Evolutionary conservation across 495 filamentous ascomycete species (phyloP).

Genomic region (Penicillium fimorum): DNA sequence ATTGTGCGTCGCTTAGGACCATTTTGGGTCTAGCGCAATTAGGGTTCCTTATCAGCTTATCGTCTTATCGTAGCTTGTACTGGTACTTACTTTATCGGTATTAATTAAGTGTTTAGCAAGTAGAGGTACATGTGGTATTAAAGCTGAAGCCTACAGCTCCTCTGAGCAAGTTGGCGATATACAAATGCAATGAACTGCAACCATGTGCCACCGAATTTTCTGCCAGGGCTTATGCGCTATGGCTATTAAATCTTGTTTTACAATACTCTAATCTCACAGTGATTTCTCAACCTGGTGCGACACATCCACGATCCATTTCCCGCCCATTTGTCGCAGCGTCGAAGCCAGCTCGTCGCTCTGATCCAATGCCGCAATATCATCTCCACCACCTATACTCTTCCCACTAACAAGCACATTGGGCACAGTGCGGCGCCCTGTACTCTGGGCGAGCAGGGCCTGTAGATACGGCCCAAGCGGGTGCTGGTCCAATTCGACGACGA

Average conservation of each 20-base stretch:
- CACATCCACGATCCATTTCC: conserved; percentile 62
- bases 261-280: conserved; percentile 8
- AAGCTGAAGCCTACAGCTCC: not conserved
- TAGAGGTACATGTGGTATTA: conserved; percentile 6
- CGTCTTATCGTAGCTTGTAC: conserved; percentile 7
- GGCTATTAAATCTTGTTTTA: not conserved
- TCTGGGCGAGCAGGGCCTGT: conserved; percentile 64
- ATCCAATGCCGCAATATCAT: conserved; percentile 77
- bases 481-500: conserved; percentile 86
- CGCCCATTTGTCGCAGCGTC: conserved; percentile 70
- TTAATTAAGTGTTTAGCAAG: not conserved
- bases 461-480: conserved; percentile 70
- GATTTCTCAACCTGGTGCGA: conserved; percentile 16
- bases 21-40: conserved; percentile 38
- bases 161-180: conserved; percentile 6
- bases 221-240: not conserved
- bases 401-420: conserved; percentile 89
- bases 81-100: not conserved
- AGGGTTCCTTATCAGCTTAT: conserved; percentile 39
- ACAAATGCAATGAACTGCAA: conserved; percentile 4
- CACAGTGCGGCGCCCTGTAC: conserved; percentile 80
- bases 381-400: conserved; percentile 85
- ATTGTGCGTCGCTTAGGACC: conserved; percentile 53
- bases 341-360: conserved; percentile 63
- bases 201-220: not conserved